A percentile compares a stretch with the other conserved stretches of the same genome.
phyloP scores from a whole-genome alignment of 805 yeast genomes.

The Kuraishia piskuri region DNA sequence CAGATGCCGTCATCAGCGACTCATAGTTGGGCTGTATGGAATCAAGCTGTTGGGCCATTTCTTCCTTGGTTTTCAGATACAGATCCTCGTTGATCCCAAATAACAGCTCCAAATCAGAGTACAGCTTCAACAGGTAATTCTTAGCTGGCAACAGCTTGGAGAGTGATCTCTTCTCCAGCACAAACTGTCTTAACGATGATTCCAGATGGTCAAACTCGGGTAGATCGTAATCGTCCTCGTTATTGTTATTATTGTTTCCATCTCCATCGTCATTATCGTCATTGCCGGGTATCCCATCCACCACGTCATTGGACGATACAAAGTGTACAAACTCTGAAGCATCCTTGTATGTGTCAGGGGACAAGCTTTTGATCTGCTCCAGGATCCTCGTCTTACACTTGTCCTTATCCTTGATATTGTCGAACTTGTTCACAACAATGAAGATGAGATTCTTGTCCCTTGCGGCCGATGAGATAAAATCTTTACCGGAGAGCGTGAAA shows the following conservation, averaged over 20 bases:
- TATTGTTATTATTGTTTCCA: constrained; percentile 23
- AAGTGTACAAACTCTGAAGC: constrained; percentile 91
- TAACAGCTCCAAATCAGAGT: constrained; percentile 54
- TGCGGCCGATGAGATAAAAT: constrained; percentile 84
- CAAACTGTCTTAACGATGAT: constrained; percentile 74
- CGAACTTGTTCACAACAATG: constrained; percentile 90
- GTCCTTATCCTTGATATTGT: constrained; percentile 71
- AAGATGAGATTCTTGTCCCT: constrained; percentile 87
- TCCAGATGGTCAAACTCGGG: constrained; percentile 82
- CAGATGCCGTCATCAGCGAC: constrained; percentile 39
- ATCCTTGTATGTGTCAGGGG: constrained; percentile 88
- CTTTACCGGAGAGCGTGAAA: constrained; percentile 88
- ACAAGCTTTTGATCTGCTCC: constrained; percentile 74
- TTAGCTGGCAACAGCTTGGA: constrained; percentile 92
- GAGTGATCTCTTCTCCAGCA: constrained; percentile 79
- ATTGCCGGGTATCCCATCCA: constrained; percentile 26
- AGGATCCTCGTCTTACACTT: constrained; percentile 71
- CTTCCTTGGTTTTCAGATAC: constrained; percentile 39
- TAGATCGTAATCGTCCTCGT: constrained; percentile 24
- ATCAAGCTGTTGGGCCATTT: constrained; percentile 39
- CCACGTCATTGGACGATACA: constrained; percentile 56
- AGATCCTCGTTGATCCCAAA: constrained; percentile 55
- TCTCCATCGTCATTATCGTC: constrained; percentile 28
- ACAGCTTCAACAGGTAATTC: constrained; percentile 66
- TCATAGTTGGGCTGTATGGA: constrained; percentile 60